phyloP scores from a whole-genome alignment of 2,329 filamentous ascomycete genomes.

The Cercospora brassicicola region DNA sequence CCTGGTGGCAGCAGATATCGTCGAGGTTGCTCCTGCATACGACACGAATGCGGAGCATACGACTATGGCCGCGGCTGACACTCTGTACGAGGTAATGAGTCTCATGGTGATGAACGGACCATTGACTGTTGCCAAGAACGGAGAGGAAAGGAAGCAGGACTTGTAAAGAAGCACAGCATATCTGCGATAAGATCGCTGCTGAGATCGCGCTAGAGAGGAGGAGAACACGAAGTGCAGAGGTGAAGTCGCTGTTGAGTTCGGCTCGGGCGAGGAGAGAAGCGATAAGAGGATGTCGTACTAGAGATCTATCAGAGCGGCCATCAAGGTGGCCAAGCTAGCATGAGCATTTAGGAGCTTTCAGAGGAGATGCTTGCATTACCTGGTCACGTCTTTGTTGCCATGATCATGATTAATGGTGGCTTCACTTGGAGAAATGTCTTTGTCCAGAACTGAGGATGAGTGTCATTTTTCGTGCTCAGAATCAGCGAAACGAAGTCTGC shows the following conservation, averaged over 20 bases:
- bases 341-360: neutral
- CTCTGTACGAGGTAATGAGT: conserved; percentile 80
- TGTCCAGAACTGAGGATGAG: neutral
- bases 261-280: neutral
- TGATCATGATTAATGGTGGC: neutral
- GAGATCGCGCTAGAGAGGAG: too few relatives aligned
- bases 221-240: neutral
- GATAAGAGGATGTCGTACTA: neutral
- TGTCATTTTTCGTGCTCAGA: neutral
- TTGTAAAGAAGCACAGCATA: conserved; percentile 13
- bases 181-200: too few relatives aligned
- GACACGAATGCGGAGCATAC: conserved; percentile 79
- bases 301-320: neutral
- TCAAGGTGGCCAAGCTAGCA: neutral
- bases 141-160: conserved; percentile 25
- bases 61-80: conserved; percentile 78
- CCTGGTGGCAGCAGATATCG: conserved; percentile 78
- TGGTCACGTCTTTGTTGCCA: neutral
- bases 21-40: conserved; percentile 88
- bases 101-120: conserved; percentile 74
- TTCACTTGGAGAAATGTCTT: too few relatives aligned
- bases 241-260: neutral
- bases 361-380: neutral
- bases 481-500: neutral
- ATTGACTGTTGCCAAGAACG: conserved; percentile 51